Conservation (phyloP, 1,284 basidiomycete species). For the Coniophora puteana region DNA sequence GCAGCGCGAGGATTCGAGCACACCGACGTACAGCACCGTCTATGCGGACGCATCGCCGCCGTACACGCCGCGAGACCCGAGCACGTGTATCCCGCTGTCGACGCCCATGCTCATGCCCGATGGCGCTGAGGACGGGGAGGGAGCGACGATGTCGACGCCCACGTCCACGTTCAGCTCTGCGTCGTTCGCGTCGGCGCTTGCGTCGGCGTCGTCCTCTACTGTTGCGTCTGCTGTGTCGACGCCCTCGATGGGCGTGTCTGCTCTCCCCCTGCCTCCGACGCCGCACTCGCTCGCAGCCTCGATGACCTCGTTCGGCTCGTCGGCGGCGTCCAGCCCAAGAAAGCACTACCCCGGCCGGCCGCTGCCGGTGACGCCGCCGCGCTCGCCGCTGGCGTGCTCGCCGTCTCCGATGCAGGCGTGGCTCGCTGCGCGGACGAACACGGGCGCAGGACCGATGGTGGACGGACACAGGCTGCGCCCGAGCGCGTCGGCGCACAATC, state of each 20-base stretch:
- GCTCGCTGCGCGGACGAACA: conserved; percentile 19
- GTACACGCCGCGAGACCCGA: too few relatives aligned
- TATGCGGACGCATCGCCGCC: too few relatives aligned
- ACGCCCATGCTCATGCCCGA: conserved; percentile 21
- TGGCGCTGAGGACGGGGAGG: conserved; percentile 8
- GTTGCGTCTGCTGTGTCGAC: neutral
- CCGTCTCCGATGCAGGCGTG: conserved; percentile 29
- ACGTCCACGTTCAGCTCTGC: conserved; percentile 6
- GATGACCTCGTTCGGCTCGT: neutral
- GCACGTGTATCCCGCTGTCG: conserved; percentile 32
- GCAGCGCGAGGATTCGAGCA: conserved; percentile 29
- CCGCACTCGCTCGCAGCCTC: neutral
- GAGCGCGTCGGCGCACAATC: conserved; percentile 11
- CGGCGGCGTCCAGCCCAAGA: conserved; percentile 14
- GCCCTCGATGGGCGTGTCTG: neutral
- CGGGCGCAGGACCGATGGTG: conserved; percentile 14
- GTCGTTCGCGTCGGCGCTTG: neutral
- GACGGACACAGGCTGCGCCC: conserved; percentile 9
- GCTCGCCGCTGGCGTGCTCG: too few relatives aligned
- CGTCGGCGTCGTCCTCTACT: neutral
- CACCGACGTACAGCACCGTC: conserved; percentile 29
- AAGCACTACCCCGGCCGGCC: conserved; percentile 29
- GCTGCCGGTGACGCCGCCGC: conserved; percentile 28
- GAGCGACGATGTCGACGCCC: conserved; percentile 24
- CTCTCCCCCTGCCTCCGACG: neutral